These are phyloP conservation scores for Arthrinium puccinioides DNA, from an alignment of 2,329 filamentous ascomycete genomes.

Conservation along the genomic window DNA sequence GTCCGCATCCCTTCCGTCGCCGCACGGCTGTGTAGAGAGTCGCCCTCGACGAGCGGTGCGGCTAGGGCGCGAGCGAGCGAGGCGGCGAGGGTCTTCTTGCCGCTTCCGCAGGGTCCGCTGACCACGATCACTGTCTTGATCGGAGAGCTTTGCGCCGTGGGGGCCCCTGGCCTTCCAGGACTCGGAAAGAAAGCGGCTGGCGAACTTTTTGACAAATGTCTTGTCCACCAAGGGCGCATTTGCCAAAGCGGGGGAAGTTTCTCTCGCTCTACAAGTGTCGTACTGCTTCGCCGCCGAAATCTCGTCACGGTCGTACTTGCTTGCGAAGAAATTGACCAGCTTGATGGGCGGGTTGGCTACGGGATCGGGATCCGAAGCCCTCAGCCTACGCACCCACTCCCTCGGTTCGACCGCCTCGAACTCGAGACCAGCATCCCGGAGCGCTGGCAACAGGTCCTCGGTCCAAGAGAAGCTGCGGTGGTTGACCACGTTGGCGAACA, in stretches of 20 bases:
- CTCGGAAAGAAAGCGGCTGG: slow-evolving; percentile 23
- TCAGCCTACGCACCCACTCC: slow-evolving; percentile 36
- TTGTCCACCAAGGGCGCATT: slow-evolving; percentile 24
- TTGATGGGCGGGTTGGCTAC: slow-evolving; percentile 43
- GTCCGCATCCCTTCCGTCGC: too few species aligned
- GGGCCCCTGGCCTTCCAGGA: slow-evolving; percentile 31
- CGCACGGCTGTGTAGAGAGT: slow-evolving; percentile 28
- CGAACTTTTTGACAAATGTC: slow-evolving; percentile 29
- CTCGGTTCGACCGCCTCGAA: slow-evolving; percentile 35
- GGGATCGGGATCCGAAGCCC: slow-evolving; percentile 35
- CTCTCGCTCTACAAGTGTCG: slow-evolving; percentile 27
- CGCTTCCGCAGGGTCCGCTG: slow-evolving; percentile 32
- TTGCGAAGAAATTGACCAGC: slow-evolving; percentile 43
- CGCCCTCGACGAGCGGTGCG: slow-evolving; percentile 32
- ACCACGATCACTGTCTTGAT: slow-evolving; percentile 24
- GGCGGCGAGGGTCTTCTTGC: slow-evolving; percentile 29
- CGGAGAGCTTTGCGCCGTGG: too few species aligned
- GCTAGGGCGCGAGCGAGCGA: slow-evolving; percentile 19
- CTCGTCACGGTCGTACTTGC: slow-evolving; percentile 38
- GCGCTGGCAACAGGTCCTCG: slow-evolving; percentile 38
- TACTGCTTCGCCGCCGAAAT: slow-evolving; percentile 32
- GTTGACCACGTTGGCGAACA: slow-evolving; percentile 40
- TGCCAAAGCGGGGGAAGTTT: slow-evolving; percentile 36
- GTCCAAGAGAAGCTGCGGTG: slow-evolving; percentile 42
- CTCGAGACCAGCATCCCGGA: slow-evolving; percentile 33